Evolutionary conservation across 1,284 basidiomycete genomes (phyloP), one percentile per base, ranked within the genome.

Genomic region (Microbotryum intermedium): DNA sequence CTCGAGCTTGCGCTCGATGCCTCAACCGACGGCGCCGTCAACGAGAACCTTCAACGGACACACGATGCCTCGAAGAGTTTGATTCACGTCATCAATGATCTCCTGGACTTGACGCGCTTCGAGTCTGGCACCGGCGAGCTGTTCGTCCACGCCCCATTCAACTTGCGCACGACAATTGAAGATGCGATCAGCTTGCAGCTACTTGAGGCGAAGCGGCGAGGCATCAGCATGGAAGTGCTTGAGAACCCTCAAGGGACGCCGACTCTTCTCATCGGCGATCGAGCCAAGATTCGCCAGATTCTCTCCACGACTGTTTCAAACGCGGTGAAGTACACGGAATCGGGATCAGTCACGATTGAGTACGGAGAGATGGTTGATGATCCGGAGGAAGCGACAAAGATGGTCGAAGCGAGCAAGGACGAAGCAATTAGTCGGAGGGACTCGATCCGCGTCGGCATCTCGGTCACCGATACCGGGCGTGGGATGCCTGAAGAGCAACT

Each of bases 371-470:
- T 49, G 16, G 25, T 26, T 7, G 47, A 49, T 39, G 34, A 39
- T 39, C 34, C 34, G 13, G 34, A 39, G 34, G 34, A 39, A 39
- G 34, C 18, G 34, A 39, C 34, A 16, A 39, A 54, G 39, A 30
- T 51, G 18, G 58, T 50, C 21, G 57, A 56, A 4, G 54, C 50
- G 20, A 44, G 34, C 18, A 44, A 57, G 28, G 61, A 60, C 53
- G 54, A 26, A 20, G 6, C 34, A 6, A 48, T 50, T 6, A 29
- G 34, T 21, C 50, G 46, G 16, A 48, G 58, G 29, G 65, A 64
- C 5, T 77, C 76, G 18, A 84, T 93, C 53, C 79, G 78, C 25
- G 82, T 91, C 3, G 77, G 57, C 4, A 65, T 64, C 44, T 47
- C 62, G 28, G 55, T 68, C 57, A 55, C 50, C 2, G 65, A 69